These are phyloP conservation scores for Cordia subcordata DNA, from an alignment of 257 asterid species.

Conservation along the genomic window DNA sequence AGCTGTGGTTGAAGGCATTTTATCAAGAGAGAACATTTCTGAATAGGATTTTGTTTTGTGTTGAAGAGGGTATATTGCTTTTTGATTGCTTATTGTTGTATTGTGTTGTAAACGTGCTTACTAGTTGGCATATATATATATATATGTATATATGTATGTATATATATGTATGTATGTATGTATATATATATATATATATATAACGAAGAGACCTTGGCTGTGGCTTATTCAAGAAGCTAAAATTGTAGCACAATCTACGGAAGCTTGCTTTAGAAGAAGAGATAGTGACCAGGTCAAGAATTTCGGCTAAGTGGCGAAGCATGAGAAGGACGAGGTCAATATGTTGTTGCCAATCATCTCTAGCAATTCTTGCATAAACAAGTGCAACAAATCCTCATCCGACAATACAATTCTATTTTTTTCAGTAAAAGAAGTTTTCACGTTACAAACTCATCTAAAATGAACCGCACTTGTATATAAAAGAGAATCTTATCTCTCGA, in stretches of 20 bases:
- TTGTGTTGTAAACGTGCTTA: neutral
- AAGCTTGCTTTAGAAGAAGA: constrained; percentile 10
- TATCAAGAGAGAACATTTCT: constrained; percentile 17
- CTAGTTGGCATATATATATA: neutral
- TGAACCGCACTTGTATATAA: too few relatives aligned
- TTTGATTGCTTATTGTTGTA: too few relatives aligned
- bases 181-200: too few relatives aligned
- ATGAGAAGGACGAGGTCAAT: neutral
- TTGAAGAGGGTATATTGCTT: too few relatives aligned
- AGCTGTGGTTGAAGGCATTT: constrained; percentile 20
- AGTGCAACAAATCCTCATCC: too few relatives aligned
- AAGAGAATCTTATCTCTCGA: too few relatives aligned
- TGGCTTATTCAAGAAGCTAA: constrained; percentile 17
- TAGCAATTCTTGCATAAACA: constrained; percentile 17
- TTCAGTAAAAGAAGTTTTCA: too few relatives aligned
- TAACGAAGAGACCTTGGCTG: neutral
- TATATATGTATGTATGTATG: too few relatives aligned
- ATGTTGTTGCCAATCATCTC: neutral
- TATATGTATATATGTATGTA: too few relatives aligned
- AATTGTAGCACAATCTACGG: neutral
- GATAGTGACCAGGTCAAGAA: too few relatives aligned
- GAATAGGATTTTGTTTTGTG: neutral
- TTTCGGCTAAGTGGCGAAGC: neutral
- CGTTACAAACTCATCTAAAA: too few relatives aligned
- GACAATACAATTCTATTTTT: too few relatives aligned